Percentiles rank a stretch among this genome's conserved stretches.
Conservation (phyloP, 345 rosid genomes). For the Boechera stricta region DNA sequence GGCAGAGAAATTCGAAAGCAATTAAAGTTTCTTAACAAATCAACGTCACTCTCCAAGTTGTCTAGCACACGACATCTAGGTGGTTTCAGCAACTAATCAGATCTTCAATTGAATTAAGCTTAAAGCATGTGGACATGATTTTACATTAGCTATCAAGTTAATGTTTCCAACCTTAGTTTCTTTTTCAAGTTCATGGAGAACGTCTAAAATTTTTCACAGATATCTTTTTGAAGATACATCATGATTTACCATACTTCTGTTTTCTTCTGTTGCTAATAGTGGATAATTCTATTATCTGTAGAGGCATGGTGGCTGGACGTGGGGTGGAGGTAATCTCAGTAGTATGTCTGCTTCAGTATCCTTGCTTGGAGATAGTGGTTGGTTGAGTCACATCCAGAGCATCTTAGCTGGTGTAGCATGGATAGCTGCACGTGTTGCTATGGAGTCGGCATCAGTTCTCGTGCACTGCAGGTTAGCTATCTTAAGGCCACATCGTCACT, state of each 20-base stretch:
- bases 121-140: constrained; percentile 33
- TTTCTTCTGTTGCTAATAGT: constrained; percentile 24
- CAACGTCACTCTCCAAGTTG: not conserved
- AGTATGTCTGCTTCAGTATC: constrained; percentile 99
- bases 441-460: constrained; percentile 96
- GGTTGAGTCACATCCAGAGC: constrained; percentile 96
- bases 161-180: constrained; percentile 20
- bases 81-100: constrained; percentile 22
- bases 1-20: constrained; percentile 18
- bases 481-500: constrained; percentile 22
- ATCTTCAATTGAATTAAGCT: constrained; percentile 13
- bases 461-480: constrained; percentile 90
- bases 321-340: constrained; percentile 99
- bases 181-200: constrained; percentile 6
- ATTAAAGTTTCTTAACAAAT: not conserved
- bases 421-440: constrained; percentile 92
- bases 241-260: not conserved
- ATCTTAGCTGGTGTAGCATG: constrained; percentile 98
- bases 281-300: constrained; percentile 44
- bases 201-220: not conserved
- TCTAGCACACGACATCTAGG: constrained; percentile 9
- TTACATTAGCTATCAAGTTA: constrained; percentile 23
- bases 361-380: constrained; percentile 95
- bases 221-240: constrained; percentile 11
- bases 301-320: constrained; percentile 99